These are phyloP conservation scores for Eimeria maxima DNA, from an alignment of 169 alveolate species.

Conservation along the genomic window DNA sequence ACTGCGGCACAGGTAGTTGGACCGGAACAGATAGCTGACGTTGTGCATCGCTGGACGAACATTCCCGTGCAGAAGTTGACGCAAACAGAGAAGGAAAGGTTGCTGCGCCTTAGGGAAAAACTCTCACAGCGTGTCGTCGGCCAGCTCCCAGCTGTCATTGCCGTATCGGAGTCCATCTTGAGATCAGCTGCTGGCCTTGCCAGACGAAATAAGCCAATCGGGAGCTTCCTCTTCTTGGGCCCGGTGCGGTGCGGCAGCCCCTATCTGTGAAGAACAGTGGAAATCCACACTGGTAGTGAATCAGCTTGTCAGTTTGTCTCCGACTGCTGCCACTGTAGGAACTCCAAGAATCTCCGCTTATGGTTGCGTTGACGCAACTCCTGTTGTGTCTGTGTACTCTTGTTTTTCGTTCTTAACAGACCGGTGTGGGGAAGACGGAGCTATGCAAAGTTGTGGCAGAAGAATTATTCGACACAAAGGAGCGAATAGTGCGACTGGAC, in stretches of 20 bases:
- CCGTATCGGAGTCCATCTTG: conserved; percentile 87
- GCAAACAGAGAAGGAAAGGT: conserved; percentile 89
- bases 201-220: conserved; percentile 92
- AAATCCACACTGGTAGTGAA: background rate
- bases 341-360: background rate
- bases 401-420: conserved; percentile 86
- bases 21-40: conserved; percentile 92
- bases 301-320: background rate
- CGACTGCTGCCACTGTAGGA: background rate
- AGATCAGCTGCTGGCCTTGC: conserved; percentile 92
- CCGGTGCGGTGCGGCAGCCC: conserved; percentile 88
- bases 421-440: conserved; percentile 96
- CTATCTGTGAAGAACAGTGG: background rate
- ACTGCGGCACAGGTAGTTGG: conserved; percentile 88
- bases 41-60: conserved; percentile 93
- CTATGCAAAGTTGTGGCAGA: conserved; percentile 95
- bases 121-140: conserved; percentile 81
- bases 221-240: conserved; percentile 92
- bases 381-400: conserved; percentile 86
- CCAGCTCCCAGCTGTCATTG: conserved; percentile 60
- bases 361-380: background rate
- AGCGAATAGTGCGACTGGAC: conserved; percentile 88
- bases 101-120: conserved; percentile 84
- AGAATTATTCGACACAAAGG: conserved; percentile 91
- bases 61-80: conserved; percentile 92